Conservation (phyloP, 2,329 filamentous ascomycete genomes). For the Apiospora malaysiana region DNA sequence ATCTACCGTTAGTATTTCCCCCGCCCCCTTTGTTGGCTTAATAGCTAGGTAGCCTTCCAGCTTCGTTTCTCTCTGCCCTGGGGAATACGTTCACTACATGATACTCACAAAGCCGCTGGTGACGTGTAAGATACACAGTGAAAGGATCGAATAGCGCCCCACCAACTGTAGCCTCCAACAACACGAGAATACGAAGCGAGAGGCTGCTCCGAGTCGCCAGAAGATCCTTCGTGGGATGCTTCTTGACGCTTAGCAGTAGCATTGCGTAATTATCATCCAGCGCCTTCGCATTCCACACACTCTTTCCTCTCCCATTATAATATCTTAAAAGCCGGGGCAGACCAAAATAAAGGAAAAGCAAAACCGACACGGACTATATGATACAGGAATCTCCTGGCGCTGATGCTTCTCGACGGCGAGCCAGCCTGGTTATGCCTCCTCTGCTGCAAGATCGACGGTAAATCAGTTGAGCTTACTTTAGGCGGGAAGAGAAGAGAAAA, state of each 20-base stretch:
- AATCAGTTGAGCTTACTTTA: background rate
- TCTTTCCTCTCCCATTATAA: too few species aligned
- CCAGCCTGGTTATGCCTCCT: constrained; percentile 12
- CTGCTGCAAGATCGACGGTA: constrained; percentile 8
- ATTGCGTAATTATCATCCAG: background rate
- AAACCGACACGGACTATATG: too few species aligned
- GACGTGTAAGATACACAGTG: background rate
- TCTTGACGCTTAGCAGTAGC: background rate
- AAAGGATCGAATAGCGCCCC: background rate
- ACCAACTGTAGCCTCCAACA: background rate
- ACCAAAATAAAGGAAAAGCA: too few species aligned
- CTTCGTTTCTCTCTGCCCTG: too few species aligned
- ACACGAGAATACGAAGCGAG: background rate
- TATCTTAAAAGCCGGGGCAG: too few species aligned
- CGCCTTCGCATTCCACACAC: too few species aligned
- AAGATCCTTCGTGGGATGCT: background rate
- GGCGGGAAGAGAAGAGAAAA: too few species aligned
- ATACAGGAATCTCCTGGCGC: background rate
- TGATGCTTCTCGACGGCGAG: background rate
- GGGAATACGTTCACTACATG: too few species aligned
- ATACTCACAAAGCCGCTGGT: too few species aligned
- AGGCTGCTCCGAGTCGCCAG: background rate
- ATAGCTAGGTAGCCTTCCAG: too few species aligned
- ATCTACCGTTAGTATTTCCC: background rate
- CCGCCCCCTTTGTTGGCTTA: too few species aligned